phyloP scores from a whole-genome alignment of 2,329 filamentous ascomycete genomes.

The Zymoseptoria tritici region DNA sequence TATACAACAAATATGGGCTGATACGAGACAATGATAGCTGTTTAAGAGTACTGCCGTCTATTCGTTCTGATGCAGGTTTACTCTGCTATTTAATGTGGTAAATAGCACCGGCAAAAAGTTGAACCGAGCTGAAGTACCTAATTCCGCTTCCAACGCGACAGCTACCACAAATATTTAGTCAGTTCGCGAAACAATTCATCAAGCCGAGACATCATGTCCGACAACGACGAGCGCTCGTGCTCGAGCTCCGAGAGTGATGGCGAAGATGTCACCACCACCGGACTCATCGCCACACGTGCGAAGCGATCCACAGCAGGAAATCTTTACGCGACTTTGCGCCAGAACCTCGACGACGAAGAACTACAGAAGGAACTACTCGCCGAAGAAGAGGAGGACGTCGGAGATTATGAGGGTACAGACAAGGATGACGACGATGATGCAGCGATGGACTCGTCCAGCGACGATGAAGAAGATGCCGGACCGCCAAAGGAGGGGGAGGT shows the following conservation, averaged over 20 bases:
- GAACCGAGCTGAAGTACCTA: neutral
- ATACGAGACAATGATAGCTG: neutral
- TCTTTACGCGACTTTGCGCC: constrained; percentile 70
- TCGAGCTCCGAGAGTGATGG: constrained; percentile 12
- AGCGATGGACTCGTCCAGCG: constrained; percentile 77
- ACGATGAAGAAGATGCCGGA: constrained; percentile 60
- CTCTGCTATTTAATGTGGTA: no score
- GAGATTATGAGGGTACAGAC: constrained; percentile 35
- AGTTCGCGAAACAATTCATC: neutral
- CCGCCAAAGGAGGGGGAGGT: constrained; percentile 36
- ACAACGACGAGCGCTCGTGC: constrained; percentile 16
- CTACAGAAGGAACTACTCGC: constrained; percentile 34
- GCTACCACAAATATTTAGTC: neutral
- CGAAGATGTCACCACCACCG: constrained; percentile 24
- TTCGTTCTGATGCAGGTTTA: no score
- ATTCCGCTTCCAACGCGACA: neutral
- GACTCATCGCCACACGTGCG: constrained; percentile 64
- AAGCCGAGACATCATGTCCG: constrained; percentile 18
- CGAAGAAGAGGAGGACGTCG: constrained; percentile 47
- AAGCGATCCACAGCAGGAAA: constrained; percentile 78
- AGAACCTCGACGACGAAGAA: constrained; percentile 44
- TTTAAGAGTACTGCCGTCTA: neutral
- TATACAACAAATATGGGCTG: neutral
- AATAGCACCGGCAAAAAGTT: neutral
- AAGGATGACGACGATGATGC: constrained; percentile 61